A percentile compares a stretch with the other conserved stretches of the same genome.
Evolutionary conservation across 1,284 basidiomycete genomes (phyloP).

Genomic region (Fistulina hepatica): DNA sequence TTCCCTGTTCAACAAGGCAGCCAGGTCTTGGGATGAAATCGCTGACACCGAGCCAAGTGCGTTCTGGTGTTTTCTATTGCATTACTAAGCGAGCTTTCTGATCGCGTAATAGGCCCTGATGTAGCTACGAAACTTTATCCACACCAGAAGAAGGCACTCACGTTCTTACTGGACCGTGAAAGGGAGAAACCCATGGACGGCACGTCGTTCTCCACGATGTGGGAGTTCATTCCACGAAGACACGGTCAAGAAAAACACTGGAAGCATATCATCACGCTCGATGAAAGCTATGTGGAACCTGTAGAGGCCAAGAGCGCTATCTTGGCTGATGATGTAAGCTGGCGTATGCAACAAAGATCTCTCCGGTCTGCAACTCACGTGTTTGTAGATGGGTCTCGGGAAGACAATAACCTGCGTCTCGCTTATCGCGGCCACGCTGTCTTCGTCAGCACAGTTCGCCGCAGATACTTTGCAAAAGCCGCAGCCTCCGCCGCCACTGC

Average conservation of each 20-base stretch:
- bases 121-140: constrained; percentile 88
- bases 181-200: constrained; percentile 47
- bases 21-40: constrained; percentile 48
- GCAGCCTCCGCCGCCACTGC: constrained; percentile 30
- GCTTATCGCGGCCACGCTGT: constrained; percentile 78
- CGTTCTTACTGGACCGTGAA: constrained; percentile 93
- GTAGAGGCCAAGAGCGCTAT: constrained; percentile 82
- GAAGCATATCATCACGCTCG: constrained; percentile 81
- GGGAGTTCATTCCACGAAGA: constrained; percentile 54
- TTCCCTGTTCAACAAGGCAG: constrained; percentile 86
- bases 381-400: constrained; percentile 85
- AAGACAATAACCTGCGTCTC: constrained; percentile 95
- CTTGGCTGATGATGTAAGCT: constrained; percentile 77
- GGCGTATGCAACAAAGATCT: constrained; percentile 9
- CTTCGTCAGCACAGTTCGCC: constrained; percentile 62
- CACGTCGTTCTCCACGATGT: constrained; percentile 61
- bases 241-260: constrained; percentile 44
- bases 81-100: constrained; percentile 15
- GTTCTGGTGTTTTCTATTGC: constrained; percentile 8
- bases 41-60: constrained; percentile 6
- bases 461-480: constrained; percentile 39
- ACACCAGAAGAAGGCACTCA: constrained; percentile 96
- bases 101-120: constrained; percentile 70
- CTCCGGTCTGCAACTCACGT: constrained; percentile 12
- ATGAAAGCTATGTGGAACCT: constrained; percentile 58